Evolutionary conservation across 2,329 filamentous ascomycete genomes (phyloP).

Genomic region (Sporothrix sp.): DNA sequence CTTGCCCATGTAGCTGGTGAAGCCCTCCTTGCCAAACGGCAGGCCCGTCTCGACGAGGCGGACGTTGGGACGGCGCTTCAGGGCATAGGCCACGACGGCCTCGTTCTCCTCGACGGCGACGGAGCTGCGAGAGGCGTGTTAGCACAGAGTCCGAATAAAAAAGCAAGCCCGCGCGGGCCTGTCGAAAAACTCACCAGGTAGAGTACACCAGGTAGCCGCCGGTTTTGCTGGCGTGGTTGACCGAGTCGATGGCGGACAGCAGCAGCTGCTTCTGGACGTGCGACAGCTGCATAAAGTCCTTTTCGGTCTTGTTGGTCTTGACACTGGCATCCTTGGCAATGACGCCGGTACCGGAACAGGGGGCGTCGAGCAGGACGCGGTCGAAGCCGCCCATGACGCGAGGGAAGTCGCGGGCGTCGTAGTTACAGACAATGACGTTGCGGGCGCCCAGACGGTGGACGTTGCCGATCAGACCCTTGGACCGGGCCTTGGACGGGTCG

Average conservation of each 20-base stretch:
- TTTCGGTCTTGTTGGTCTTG: conserved; percentile 96
- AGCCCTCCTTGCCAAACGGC: conserved; percentile 84
- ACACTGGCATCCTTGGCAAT: conserved; percentile 95
- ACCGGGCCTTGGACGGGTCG: conserved; percentile 85
- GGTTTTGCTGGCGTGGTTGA: conserved; percentile 89
- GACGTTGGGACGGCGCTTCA: conserved; percentile 86
- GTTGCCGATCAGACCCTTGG: conserved; percentile 96
- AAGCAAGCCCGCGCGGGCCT: no score
- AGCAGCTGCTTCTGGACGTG: conserved; percentile 93
- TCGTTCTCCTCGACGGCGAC: conserved; percentile 47
- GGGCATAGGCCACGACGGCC: conserved; percentile 84
- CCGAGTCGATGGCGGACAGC: conserved; percentile 86
- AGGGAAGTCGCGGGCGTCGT: conserved; percentile 90
- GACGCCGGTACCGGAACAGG: conserved; percentile 93
- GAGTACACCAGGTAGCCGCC: conserved; percentile 96
- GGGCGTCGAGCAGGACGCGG: conserved; percentile 84
- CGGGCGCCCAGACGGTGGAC: conserved; percentile 88
- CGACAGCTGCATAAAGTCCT: conserved; percentile 85
- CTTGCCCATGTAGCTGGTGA: conserved; percentile 85
- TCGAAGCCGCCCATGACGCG: conserved; percentile 94
- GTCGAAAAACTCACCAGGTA: conserved; percentile 58
- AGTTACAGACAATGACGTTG: conserved; percentile 92
- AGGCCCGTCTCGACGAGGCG: conserved; percentile 86
- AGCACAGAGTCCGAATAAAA: no score
- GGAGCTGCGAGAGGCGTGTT: conserved; percentile 10